Conservation (phyloP, 225 moss, liverwort and hornwort genomes). For the Sphagnum contortum region DNA sequence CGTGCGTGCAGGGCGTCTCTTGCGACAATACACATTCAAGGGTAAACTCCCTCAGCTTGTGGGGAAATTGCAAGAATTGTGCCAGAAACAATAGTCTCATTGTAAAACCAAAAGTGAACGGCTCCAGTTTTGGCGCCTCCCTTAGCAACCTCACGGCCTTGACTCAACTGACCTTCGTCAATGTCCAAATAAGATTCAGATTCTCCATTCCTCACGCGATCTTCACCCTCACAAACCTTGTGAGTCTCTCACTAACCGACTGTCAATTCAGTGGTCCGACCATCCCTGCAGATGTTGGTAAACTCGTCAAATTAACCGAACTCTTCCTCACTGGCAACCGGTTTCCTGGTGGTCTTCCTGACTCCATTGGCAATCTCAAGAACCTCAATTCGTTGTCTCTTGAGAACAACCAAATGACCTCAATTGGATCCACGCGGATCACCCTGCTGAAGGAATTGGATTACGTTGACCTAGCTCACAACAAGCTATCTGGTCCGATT, state of each 20-base stretch:
- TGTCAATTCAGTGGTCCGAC: too few species aligned
- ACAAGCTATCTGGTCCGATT: background rate
- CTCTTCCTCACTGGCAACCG: background rate
- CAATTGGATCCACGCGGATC: slow-evolving; percentile 1
- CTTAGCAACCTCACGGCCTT: slow-evolving; percentile 3
- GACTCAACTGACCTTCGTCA: background rate
- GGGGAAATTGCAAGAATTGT: background rate
- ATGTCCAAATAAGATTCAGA: background rate
- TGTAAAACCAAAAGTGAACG: background rate
- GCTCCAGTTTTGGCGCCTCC: background rate
- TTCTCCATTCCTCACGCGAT: background rate
- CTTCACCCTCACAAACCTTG: slow-evolving; percentile 2
- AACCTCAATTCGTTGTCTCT: background rate
- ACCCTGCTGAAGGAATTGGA: slow-evolving; percentile 1
- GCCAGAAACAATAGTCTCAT: background rate
- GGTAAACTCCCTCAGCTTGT: background rate
- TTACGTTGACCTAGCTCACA: background rate
- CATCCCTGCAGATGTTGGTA: background rate
- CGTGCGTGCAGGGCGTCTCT: background rate
- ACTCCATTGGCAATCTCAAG: slow-evolving; percentile 1
- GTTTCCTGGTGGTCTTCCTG: background rate
- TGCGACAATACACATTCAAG: background rate
- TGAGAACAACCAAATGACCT: background rate
- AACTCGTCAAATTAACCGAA: too few species aligned
- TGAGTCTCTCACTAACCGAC: background rate